Percentiles rank a stretch among this genome's conserved stretches.
phyloP scores from a whole-genome alignment of 1,139 yeast genomes.

The Saccharomycopsis phalli region DNA sequence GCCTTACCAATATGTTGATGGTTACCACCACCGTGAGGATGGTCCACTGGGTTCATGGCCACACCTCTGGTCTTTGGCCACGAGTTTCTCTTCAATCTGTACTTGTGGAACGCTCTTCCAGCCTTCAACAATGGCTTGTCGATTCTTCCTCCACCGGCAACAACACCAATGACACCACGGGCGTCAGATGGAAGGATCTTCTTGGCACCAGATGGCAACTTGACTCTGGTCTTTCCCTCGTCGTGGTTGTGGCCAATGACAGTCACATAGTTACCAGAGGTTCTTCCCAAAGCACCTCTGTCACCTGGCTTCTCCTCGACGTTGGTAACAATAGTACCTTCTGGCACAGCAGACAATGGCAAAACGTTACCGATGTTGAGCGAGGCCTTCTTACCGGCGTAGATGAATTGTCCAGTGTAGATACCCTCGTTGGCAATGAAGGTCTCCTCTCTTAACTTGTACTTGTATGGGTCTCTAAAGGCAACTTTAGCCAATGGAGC shows the following conservation, averaged over 20 bases:
- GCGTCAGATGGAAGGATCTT: constrained; percentile 91
- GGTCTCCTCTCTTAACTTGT: constrained; percentile 96
- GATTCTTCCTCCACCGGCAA: constrained; percentile 99
- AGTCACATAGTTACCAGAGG: constrained; percentile 98
- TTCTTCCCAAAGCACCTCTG: constrained; percentile 99
- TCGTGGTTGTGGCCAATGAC: constrained; percentile 99
- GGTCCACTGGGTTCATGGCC: constrained; percentile 99
- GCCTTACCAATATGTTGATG: constrained; percentile 99
- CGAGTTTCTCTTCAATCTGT: constrained; percentile 97
- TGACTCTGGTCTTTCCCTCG: constrained; percentile 97
- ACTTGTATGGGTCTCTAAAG: constrained; percentile 99
- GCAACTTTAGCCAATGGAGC: constrained; percentile 99
- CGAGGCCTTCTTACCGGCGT: constrained; percentile 98
- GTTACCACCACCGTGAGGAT: constrained; percentile 99
- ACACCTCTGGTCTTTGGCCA: constrained; percentile 99
- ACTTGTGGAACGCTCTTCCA: constrained; percentile 99
- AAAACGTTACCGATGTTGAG: constrained; percentile 95
- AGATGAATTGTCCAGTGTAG: constrained; percentile 97
- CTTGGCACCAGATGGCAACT: constrained; percentile 99
- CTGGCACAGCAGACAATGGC: constrained; percentile 96
- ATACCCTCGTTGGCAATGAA: constrained; percentile 99
- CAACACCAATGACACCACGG: constrained; percentile 99
- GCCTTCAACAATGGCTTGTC: constrained; percentile 99
- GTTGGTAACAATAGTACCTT: constrained; percentile 98
- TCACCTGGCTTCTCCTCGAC: constrained; percentile 99